Conservation (phyloP, 2,329 filamentous ascomycete species). For the Drechslerella stenobrocha region DNA sequence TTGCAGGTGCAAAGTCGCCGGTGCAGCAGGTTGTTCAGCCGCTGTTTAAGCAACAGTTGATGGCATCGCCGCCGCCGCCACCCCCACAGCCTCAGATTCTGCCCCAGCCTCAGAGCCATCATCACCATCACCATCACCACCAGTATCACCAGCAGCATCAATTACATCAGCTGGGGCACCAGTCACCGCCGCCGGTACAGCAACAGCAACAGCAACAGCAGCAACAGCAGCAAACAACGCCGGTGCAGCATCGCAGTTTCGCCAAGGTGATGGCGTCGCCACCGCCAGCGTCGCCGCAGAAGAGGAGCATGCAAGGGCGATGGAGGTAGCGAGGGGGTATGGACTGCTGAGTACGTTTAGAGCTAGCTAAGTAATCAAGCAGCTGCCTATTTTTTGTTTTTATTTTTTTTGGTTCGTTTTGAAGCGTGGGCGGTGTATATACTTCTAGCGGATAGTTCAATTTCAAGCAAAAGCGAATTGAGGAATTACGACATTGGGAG, state of each 20-base stretch:
- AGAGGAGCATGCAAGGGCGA: slow-evolving; percentile 44
- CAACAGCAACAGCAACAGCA: slow-evolving; percentile 1
- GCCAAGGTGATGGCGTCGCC: slow-evolving; percentile 46
- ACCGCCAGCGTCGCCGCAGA: slow-evolving; percentile 14
- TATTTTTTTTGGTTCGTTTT: too few species aligned
- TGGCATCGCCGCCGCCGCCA: slow-evolving; percentile 4
- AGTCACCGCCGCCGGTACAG: slow-evolving; percentile 1
- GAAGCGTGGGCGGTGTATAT: too few species aligned
- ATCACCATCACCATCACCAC: background rate
- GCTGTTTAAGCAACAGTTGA: slow-evolving; percentile 34
- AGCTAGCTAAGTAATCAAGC: too few species aligned
- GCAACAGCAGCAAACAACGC: slow-evolving; percentile 2
- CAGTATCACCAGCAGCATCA: slow-evolving; percentile 10
- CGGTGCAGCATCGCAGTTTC: slow-evolving; percentile 37
- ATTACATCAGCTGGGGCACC: slow-evolving; percentile 11
- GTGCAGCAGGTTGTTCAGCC: slow-evolving; percentile 11
- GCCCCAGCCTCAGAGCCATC: slow-evolving; percentile 1
- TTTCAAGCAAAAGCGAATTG: too few species aligned
- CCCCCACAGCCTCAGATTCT: slow-evolving; percentile 14
- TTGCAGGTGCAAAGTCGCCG: background rate
- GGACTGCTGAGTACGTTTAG: too few species aligned
- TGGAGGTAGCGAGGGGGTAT: too few species aligned
- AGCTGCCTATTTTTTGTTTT: too few species aligned
- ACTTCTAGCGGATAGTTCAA: too few species aligned
- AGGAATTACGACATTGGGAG: too few species aligned